Base-by-base conservation (phyloP, 2,329 filamentous ascomycete genomes). In the Aspergillus carbonarius region DNA sequence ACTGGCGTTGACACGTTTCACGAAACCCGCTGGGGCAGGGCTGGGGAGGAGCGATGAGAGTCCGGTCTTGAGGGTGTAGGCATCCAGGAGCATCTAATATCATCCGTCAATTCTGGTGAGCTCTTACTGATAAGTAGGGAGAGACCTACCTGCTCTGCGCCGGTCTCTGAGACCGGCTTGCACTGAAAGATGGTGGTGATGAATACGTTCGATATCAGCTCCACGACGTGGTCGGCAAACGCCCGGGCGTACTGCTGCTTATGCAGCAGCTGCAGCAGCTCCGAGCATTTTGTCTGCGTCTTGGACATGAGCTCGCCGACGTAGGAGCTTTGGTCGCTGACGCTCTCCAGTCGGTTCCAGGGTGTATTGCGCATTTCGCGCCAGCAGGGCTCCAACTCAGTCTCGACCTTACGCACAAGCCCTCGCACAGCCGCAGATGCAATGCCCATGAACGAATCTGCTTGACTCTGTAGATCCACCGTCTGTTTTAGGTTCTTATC, bases 321-420 rank as follows among this genome's bases (percentile, higher is more conserved):
- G 68, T 97, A 99, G 0, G 90, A 88, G 75, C 92, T 97, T 71
- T 97, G 92, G 73, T 99, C 95, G 46, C 91, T 91, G 4, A 96
- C 95, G 60, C 85, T 90, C 67, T 98, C 95, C 81, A 99, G 90
- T 63, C 90, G 92, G 74, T 88, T 90, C 95, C 95, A 99, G 50
- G 93, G 90, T 0, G 90, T 96, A 71, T 97, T 96, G 63, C 88
- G 89, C 95, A 99, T 99, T 78, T 98, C 95, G 57, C 93, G 86
- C 95, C 93, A 99, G 15, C 89, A 88, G 0, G 89, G 85, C 64
- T 98, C 93, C 67, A 92, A 89, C 54, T 89, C 89, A 0, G 88
- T 74, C 72, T 96, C 93, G 4, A 96, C 90, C 68, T 88, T 88
- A 60, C 90, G 88, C 5, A 98, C 93, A 47, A 99, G 81, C 0